phyloP scores from a whole-genome alignment of 805 yeast genomes.

The Monosporozyma solicola region DNA sequence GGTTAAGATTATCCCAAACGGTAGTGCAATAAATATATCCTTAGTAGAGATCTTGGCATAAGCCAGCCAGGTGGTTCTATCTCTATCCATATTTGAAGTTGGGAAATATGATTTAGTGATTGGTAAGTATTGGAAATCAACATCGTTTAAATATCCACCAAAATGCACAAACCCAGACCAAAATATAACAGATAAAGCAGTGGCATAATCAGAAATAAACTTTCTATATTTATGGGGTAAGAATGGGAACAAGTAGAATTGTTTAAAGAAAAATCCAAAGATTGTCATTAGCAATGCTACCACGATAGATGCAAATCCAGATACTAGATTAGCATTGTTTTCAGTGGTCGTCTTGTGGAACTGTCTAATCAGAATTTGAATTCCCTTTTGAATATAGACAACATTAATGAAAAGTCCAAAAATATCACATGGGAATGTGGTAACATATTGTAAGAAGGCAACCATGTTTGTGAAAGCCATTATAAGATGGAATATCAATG shows the following conservation, averaged over 20 bases:
- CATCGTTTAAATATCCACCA: conserved; percentile 61
- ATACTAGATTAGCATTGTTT: conserved; percentile 14
- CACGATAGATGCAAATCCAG: conserved; percentile 68
- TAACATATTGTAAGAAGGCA: conserved; percentile 57
- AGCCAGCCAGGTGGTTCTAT: conserved; percentile 33
- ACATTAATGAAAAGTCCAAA: conserved; percentile 88
- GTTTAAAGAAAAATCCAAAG: conserved; percentile 64
- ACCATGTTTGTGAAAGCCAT: conserved; percentile 66
- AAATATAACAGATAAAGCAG: conserved; percentile 74
- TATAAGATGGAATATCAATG: conserved; percentile 68
- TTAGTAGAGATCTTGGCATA: conserved; percentile 42
- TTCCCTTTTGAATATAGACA: conserved; percentile 84
- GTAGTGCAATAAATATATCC: conserved; percentile 80
- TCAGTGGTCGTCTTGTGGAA: conserved; percentile 31
- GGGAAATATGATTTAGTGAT: conserved; percentile 69
- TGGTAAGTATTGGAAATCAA: conserved; percentile 55
- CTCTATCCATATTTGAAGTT: conserved; percentile 34
- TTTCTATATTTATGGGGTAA: conserved; percentile 54
- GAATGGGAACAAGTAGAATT: conserved; percentile 43
- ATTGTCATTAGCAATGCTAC: conserved; percentile 68
- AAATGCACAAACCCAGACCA: conserved; percentile 92
- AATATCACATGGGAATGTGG: conserved; percentile 80
- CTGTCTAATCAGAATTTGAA: conserved; percentile 69
- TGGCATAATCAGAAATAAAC: conserved; percentile 75
- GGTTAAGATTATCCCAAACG: conserved; percentile 82